Evolutionary conservation across 1,284 basidiomycete species (phyloP).

Genomic region (Bothia castanella): DNA sequence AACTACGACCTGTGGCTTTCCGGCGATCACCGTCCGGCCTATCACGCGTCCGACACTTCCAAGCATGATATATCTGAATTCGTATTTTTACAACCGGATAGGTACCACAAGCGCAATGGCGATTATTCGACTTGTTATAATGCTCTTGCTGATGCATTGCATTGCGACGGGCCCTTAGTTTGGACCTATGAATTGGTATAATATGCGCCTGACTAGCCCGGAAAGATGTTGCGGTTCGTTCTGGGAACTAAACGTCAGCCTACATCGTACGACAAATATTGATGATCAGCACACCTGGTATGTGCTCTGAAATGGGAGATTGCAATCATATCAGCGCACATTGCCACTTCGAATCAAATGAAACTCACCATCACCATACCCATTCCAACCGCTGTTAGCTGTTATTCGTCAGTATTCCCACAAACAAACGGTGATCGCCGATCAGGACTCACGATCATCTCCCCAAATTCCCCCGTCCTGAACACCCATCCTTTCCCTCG

Average conservation of each 20-base stretch:
- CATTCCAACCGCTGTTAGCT: conserved; percentile 74
- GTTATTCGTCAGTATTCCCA: conserved; percentile 14
- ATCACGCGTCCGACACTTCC: background rate
- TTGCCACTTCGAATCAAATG: background rate
- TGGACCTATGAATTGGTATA: conserved; percentile 92
- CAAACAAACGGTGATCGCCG: conserved; percentile 1
- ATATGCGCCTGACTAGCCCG: conserved; percentile 78
- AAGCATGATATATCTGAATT: background rate
- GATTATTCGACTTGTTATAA: background rate
- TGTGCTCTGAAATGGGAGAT: conserved; percentile 37
- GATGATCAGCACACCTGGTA: conserved; percentile 40
- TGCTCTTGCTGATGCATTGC: background rate
- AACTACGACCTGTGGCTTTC: background rate
- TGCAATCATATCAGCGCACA: conserved; percentile 7
- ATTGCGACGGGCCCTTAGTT: conserved; percentile 43
- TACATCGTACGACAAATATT: conserved; percentile 9
- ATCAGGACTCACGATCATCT: conserved; percentile 51
- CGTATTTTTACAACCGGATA: background rate
- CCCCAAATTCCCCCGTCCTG: conserved; percentile 66
- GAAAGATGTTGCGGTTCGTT: conserved; percentile 88
- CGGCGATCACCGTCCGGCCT: background rate
- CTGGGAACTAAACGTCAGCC: conserved; percentile 40
- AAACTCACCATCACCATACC: conserved; percentile 83
- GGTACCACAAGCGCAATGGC: background rate
- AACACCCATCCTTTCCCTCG: conserved; percentile 77